Evolutionary conservation across 78 protist species (phyloP).

Genomic region (Protostelium mycophagum): DNA sequence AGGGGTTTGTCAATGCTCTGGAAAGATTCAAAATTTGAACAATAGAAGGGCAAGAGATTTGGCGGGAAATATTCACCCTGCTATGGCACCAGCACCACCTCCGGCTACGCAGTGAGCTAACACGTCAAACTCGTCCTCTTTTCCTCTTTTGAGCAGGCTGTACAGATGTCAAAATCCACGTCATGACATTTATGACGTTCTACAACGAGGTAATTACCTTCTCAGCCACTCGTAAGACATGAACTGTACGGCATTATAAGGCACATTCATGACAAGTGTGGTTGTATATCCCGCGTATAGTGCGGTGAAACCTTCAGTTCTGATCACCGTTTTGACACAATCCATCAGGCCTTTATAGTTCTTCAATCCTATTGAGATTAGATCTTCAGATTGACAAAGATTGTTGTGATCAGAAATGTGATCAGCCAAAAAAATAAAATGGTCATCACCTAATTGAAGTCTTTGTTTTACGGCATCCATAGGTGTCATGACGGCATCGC

Average conservation of each 20-base stretch:
- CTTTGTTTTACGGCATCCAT: slow-evolving; percentile 75
- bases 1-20: slow-evolving; percentile 64
- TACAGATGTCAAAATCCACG: slow-evolving; percentile 14
- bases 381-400: neutral
- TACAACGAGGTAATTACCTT: neutral
- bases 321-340: slow-evolving; percentile 38
- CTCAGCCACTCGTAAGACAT: slow-evolving; percentile 55
- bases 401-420: neutral
- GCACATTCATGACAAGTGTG: slow-evolving; percentile 66
- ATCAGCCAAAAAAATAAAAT: too few relatives aligned
- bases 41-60: too few relatives aligned
- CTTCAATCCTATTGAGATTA: slow-evolving; percentile 20
- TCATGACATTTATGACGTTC: neutral
- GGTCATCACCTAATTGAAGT: slow-evolving; percentile 39
- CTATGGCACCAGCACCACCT: slow-evolving; percentile 67
- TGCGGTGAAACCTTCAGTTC: slow-evolving; percentile 50
- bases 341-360: slow-evolving; percentile 33
- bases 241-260: slow-evolving; percentile 47
- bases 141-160: neutral
- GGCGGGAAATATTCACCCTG: too few relatives aligned
- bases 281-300: slow-evolving; percentile 58
- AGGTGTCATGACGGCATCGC: slow-evolving; percentile 68
- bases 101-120: slow-evolving; percentile 34
- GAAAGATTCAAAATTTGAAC: too few relatives aligned
- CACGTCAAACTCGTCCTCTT: slow-evolving; percentile 18